phyloP scores from a whole-genome alignment of 2,329 filamentous ascomycete species.

The Rutstroemia sp. region DNA sequence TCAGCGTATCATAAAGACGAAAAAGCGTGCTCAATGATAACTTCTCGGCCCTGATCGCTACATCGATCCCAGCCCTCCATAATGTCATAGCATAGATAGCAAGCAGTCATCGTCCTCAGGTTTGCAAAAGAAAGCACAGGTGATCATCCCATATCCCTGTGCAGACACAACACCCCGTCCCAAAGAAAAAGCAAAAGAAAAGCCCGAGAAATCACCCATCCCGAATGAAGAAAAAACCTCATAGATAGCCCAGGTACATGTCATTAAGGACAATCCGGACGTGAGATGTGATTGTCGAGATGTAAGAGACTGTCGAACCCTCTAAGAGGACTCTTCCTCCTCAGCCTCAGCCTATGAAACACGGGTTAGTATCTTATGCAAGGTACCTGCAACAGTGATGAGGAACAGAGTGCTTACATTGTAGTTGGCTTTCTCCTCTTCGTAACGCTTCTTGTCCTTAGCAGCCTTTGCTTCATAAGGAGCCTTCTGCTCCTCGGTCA shows the following conservation, averaged over 20 bases:
- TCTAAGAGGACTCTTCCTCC: constrained; percentile 43
- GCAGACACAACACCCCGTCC: constrained; percentile 25
- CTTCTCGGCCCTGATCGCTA: constrained; percentile 21
- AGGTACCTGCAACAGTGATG: constrained; percentile 18
- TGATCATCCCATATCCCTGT: constrained; percentile 19
- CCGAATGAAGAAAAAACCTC: constrained; percentile 7
- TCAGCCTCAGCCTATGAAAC: constrained; percentile 44
- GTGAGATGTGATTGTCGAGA: constrained; percentile 16
- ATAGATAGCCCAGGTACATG: not conserved
- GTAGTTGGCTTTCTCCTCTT: constrained; percentile 95
- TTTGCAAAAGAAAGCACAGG: constrained; percentile 19
- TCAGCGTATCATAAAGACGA: constrained; percentile 1
- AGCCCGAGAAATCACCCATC: constrained; percentile 11
- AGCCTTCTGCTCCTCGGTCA: constrained; percentile 84
- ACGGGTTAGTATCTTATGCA: constrained; percentile 28
- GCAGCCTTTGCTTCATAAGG: constrained; percentile 97
- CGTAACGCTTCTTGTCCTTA: constrained; percentile 97
- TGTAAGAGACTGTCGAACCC: constrained; percentile 11
- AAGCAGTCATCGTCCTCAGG: constrained; percentile 4
- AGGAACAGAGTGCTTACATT: constrained; percentile 52
- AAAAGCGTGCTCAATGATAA: constrained; percentile 17
- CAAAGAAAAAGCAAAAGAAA: constrained; percentile 24
- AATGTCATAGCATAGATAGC: constrained; percentile 22
- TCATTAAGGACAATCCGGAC: constrained; percentile 8
- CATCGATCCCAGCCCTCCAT: constrained; percentile 21